Evolutionary conservation across 2,329 filamentous ascomycete genomes (phyloP).

Genomic region (Acrocalymma vagum): DNA sequence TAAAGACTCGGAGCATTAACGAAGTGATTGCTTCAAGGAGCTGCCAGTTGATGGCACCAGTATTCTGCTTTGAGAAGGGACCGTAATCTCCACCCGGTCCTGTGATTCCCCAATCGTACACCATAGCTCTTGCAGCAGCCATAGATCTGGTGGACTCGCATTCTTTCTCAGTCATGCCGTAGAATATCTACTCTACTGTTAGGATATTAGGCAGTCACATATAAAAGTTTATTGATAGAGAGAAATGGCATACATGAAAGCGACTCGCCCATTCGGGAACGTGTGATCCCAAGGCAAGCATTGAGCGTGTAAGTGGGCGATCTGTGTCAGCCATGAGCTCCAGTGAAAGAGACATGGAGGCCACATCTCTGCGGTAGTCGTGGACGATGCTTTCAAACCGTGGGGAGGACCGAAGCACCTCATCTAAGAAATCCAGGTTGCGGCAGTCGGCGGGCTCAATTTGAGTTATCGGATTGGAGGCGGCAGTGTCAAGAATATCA

Average conservation of each 20-base stretch:
- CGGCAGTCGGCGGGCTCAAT: slow-evolving; percentile 6
- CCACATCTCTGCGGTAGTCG: slow-evolving; percentile 24
- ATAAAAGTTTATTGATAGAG: neutral
- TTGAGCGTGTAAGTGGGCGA: slow-evolving; percentile 25
- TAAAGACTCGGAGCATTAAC: slow-evolving; percentile 28
- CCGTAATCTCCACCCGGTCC: slow-evolving; percentile 24
- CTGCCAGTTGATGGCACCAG: slow-evolving; percentile 27
- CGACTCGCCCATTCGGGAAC: slow-evolving; percentile 27
- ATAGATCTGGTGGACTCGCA: slow-evolving; percentile 18
- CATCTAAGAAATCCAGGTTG: slow-evolving; percentile 23
- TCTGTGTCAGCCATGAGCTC: slow-evolving; percentile 7
- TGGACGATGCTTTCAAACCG: slow-evolving; percentile 22
- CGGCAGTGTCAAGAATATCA: slow-evolving; percentile 25
- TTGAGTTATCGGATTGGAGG: slow-evolving; percentile 1
- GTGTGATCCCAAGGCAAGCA: slow-evolving; percentile 10
- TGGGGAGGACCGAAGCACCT: slow-evolving; percentile 10
- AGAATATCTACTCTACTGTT: slow-evolving; percentile 15
- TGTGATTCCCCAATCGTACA: slow-evolving; percentile 31
- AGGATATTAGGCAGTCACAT: neutral
- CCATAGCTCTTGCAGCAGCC: slow-evolving; percentile 23
- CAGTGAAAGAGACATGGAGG: slow-evolving; percentile 17
- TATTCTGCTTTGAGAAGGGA: slow-evolving; percentile 22
- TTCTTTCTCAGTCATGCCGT: slow-evolving; percentile 28
- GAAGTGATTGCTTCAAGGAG: slow-evolving; percentile 27
- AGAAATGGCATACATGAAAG: slow-evolving; percentile 29